Conservation (phyloP, 495 filamentous ascomycete species). For the Penicillium herquei region DNA sequence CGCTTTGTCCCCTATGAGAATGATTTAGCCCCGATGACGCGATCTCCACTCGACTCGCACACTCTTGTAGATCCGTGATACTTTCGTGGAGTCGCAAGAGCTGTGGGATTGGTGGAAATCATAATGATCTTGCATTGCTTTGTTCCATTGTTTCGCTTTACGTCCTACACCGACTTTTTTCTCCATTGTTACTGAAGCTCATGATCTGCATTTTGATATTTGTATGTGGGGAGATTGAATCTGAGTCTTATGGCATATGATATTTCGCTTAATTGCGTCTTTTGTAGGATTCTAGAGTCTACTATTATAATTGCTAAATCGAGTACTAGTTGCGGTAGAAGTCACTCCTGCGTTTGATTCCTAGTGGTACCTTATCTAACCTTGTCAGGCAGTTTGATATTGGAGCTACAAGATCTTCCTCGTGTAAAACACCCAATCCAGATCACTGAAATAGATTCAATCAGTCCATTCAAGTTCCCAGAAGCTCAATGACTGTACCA, state of each 20-base stretch:
- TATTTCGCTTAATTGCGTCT: background rate
- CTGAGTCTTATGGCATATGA: background rate
- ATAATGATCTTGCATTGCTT: conserved; percentile 16
- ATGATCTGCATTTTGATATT: background rate
- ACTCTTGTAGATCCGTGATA: background rate
- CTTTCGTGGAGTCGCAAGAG: background rate
- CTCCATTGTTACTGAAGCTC: background rate
- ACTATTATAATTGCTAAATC: too few species aligned
- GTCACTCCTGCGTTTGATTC: too few species aligned
- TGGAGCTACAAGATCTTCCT: too few species aligned
- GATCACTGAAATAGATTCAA: too few species aligned
- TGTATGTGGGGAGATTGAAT: conserved; percentile 2
- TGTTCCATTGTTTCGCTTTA: conserved; percentile 1
- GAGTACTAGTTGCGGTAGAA: too few species aligned
- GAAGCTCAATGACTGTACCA: background rate
- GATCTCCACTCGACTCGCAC: conserved; percentile 18
- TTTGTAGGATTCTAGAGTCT: too few species aligned
- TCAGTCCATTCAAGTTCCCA: too few species aligned
- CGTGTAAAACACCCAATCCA: too few species aligned
- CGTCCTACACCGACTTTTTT: conserved; percentile 13
- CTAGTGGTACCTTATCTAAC: too few species aligned
- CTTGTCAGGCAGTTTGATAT: too few species aligned
- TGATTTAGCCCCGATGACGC: conserved; percentile 35
- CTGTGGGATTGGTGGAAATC: conserved; percentile 17
- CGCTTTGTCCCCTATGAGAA: conserved; percentile 15